phyloP scores from a whole-genome alignment of 2,329 filamentous ascomycete genomes.

The Microcera coccophila region DNA sequence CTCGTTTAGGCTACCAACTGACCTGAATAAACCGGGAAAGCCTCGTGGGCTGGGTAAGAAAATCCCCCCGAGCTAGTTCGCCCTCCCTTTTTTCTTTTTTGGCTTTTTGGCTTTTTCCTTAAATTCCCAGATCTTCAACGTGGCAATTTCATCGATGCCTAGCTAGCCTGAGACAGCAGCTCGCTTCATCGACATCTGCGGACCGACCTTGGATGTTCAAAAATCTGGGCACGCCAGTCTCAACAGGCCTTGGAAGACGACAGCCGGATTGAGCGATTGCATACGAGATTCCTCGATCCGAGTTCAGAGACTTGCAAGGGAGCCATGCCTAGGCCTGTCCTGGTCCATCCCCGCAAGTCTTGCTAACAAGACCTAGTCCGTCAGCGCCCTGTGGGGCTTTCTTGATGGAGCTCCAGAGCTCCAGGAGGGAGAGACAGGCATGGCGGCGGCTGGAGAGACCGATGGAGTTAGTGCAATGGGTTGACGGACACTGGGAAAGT shows the following conservation, averaged over 20 bases:
- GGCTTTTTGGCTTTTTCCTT: slow-evolving; percentile 21
- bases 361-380: slow-evolving; percentile 2
- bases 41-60: slow-evolving; percentile 16
- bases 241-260: background rate
- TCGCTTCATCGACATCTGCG: background rate
- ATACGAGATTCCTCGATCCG: slow-evolving; percentile 17
- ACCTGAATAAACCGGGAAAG: slow-evolving; percentile 19
- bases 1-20: slow-evolving; percentile 8
- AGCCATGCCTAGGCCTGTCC: slow-evolving; percentile 19
- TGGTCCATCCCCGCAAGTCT: slow-evolving; percentile 25
- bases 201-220: background rate
- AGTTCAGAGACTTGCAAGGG: slow-evolving; percentile 15
- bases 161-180: background rate
- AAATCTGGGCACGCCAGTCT: background rate
- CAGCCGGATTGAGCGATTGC: slow-evolving; percentile 11
- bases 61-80: slow-evolving; percentile 16
- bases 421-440: background rate
- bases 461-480: background rate
- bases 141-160: background rate
- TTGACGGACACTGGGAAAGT: background rate
- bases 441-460: background rate
- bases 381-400: background rate
- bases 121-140: slow-evolving; percentile 20
- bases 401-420: background rate
- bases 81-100: slow-evolving; percentile 14